These are phyloP conservation scores for Globisporangium acanthophoron DNA, from an alignment of 352 stramenopile species.

Conservation along the genomic window DNA sequence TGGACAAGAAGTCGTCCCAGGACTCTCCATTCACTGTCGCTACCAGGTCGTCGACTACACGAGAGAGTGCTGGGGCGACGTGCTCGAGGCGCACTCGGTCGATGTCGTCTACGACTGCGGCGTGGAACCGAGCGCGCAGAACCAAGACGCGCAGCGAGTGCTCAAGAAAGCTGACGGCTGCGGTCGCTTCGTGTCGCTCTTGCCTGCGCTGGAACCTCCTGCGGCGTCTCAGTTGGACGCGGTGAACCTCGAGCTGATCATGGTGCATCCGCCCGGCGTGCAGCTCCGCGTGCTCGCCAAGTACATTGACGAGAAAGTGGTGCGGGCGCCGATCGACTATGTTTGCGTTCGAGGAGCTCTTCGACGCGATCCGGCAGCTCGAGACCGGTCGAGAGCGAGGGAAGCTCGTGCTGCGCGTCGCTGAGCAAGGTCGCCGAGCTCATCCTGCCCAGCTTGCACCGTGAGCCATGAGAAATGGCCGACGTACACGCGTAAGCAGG, in stretches of 20 bases:
- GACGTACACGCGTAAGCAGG: no score
- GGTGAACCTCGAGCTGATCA: no score
- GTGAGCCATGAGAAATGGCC: background rate
- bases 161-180: constrained; percentile 11
- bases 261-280: no score
- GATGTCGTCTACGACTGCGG: constrained; percentile 35
- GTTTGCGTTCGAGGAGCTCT: background rate
- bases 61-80: constrained; percentile 28
- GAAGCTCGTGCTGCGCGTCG: background rate
- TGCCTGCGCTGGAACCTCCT: no score
- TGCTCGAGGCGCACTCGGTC: constrained; percentile 27
- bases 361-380: background rate
- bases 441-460: background rate
- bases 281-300: no score
- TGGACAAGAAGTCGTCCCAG: background rate
- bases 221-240: no score
- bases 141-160: constrained; percentile 22
- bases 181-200: no score
- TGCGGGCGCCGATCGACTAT: background rate
- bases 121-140: constrained; percentile 24
- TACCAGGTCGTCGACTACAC: constrained; percentile 58
- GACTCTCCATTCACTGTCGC: constrained; percentile 19
- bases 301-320: no score
- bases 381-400: background rate
- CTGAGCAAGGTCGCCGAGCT: no score